These are phyloP conservation scores for Pholiota adiposa DNA, from an alignment of 1,284 basidiomycete species.

Conservation along the genomic window DNA sequence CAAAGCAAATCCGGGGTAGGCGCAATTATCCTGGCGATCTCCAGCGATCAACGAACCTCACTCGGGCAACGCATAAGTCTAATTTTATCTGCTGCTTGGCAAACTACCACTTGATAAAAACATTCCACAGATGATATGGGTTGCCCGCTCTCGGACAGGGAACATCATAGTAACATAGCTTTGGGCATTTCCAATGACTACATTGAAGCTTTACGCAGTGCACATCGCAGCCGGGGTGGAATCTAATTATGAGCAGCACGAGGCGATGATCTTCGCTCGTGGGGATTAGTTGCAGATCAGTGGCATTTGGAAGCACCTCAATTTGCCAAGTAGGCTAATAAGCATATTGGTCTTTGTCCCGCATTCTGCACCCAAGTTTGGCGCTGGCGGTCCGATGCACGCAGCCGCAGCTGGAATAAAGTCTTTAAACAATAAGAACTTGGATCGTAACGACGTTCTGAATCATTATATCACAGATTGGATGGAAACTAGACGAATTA, in stretches of 20 bases:
- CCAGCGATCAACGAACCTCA: not conserved
- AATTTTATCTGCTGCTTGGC: not conserved
- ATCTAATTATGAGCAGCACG: not conserved
- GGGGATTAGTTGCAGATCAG: not conserved
- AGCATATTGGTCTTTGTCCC: too few relatives aligned
- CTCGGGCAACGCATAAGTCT: not conserved
- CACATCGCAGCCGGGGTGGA: not conserved
- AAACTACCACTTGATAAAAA: not conserved
- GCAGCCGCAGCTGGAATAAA: not conserved
- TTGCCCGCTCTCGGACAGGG: too few relatives aligned
- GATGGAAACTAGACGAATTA: not conserved
- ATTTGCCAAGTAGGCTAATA: too few relatives aligned
- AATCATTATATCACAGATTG: not conserved
- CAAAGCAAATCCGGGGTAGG: not conserved
- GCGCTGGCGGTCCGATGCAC: not conserved
- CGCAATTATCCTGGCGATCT: not conserved
- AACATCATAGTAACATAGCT: too few relatives aligned
- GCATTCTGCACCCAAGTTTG: too few relatives aligned
- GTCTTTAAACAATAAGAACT: not conserved
- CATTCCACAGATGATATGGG: not conserved
- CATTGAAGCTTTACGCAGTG: not conserved
- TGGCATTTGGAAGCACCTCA: too few relatives aligned
- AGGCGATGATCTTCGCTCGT: not conserved
- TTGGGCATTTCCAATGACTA: not conserved
- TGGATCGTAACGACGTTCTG: not conserved